phyloP scores from a whole-genome alignment of 129 eudicot genomes.

The Kitagawia praeruptora region DNA sequence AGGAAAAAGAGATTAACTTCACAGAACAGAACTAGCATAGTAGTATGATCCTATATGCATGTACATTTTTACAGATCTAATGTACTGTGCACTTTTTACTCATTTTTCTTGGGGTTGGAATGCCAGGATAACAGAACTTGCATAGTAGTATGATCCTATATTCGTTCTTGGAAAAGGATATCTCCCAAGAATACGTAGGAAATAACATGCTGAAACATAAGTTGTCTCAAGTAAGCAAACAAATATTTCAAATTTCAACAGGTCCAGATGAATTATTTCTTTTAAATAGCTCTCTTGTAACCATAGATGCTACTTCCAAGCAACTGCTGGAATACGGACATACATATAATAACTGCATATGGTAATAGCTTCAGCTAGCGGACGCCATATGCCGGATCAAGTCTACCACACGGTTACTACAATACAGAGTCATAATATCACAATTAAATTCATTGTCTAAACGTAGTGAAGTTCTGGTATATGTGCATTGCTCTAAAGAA shows the following conservation, averaged over 20 bases:
- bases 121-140: neutral
- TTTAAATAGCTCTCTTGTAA: neutral
- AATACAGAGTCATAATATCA: neutral
- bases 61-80: too few species aligned
- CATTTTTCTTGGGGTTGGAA: neutral
- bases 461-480: neutral
- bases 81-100: neutral
- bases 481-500: neutral
- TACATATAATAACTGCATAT: neutral
- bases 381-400: constrained; percentile 73
- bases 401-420: constrained; percentile 81
- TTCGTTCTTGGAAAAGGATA: neutral
- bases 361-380: constrained; percentile 2
- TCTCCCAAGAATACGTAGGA: neutral
- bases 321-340: neutral
- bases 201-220: neutral
- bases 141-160: neutral
- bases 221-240: neutral
- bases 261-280: neutral
- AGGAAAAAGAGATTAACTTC: too few species aligned
- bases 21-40: too few species aligned
- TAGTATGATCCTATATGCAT: too few species aligned
- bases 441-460: neutral
- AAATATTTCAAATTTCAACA: neutral
- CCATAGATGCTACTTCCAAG: neutral